Evolutionary conservation across 306 rosid species (phyloP), one percentile per base, ranked within the genome.

Genomic region (Begonia peltatifolia): DNA sequence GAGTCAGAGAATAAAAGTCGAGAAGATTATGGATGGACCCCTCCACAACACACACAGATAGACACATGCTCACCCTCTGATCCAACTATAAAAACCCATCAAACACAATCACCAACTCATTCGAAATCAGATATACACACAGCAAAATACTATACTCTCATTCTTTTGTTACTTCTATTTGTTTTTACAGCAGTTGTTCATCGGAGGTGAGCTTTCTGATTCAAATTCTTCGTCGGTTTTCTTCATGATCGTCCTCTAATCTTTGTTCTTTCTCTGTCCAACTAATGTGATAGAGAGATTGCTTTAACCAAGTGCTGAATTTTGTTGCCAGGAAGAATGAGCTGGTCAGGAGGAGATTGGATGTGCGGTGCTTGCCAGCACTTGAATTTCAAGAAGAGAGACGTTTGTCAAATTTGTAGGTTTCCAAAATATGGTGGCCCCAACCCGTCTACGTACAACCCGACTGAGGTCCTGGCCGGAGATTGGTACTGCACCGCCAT

Each of bases 281-380:
- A 9, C 12, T 42, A 42, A 42, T 42, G 46, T 42, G 10, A 42
- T 44, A 23, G 12, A 58, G 35, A 43, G 15, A 23, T 9, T 50
- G 10, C 6, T 9, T 60, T 30, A 56, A 30, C 3, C 38, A 30
- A 30, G 38, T 30, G 1, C 38, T 50, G 48, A 46, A 38, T 42
- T 47, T 56, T 38, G 14, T 22, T 57, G 53, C 44, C 36, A 41
- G 35, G 57, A 25, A 46, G 69, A 79, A 92, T 92, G 99, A 87
- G 92, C 79, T 83, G 86, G 87, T 55, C 81, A 47, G 88, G 94
- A 75, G 88, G 92, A 75, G 99, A 92, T 59, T 92, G 99, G 99
- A 66, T 81, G 82, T 92, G 99, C 61, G 76, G 80, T 46, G 92
- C 78, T 68, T 92, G 99, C 77, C 82, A 86, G 68, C 94, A 92